Percentiles rank a stretch among this genome's conserved stretches.
Evolutionary conservation across 208 protist species (phyloP).

Genomic region (Trichomonas tenax): DNA sequence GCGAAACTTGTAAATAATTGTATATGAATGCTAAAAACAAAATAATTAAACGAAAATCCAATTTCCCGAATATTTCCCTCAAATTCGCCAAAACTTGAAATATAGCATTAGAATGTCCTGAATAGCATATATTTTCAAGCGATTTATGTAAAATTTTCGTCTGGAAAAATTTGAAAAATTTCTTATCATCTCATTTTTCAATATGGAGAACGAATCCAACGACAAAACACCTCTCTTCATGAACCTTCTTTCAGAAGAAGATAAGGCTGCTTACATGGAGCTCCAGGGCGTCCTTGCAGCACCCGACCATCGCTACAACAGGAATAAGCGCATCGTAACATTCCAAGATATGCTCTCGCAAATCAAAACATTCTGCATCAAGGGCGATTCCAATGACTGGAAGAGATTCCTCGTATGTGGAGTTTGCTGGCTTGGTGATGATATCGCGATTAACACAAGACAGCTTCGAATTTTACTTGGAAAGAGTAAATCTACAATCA

Average conservation of each 20-base stretch:
- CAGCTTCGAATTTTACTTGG: not conserved
- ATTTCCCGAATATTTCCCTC: no score
- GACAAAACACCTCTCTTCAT: not conserved
- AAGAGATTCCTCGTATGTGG: not conserved
- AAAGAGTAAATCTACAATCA: not conserved
- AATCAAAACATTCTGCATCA: not conserved
- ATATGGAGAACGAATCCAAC: not conserved
- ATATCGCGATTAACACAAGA: not conserved
- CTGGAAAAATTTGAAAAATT: no score
- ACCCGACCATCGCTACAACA: not conserved
- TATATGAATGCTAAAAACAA: no score
- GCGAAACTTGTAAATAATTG: no score
- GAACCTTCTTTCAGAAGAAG: not conserved
- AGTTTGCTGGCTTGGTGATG: not conserved
- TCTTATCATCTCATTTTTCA: no score
- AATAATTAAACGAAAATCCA: no score
- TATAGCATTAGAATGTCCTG: no score
- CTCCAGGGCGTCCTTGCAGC: not conserved
- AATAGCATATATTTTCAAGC: no score
- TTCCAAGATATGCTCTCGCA: not conserved
- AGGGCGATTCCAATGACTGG: not conserved
- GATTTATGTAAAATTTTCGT: no score
- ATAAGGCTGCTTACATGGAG: not conserved
- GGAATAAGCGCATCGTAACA: not conserved
- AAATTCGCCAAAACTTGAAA: no score